phyloP scores from a whole-genome alignment of 768 basidiomycete genomes.

The Pleurotus salmoneostramineus region DNA sequence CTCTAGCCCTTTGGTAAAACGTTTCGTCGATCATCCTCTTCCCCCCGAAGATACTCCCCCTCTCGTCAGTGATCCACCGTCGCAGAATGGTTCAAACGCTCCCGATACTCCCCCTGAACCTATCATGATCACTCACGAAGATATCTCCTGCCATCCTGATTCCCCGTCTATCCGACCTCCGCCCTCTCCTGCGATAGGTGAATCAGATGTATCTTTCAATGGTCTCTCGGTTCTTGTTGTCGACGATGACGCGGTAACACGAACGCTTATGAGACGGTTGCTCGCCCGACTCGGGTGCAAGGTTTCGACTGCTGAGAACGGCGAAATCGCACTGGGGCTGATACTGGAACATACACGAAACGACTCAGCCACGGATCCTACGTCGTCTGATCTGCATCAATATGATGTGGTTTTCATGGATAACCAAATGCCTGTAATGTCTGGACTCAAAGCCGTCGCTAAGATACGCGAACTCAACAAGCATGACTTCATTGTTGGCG shows the following conservation, averaged over 20 bases:
- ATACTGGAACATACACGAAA: conserved; percentile 30
- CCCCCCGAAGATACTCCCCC: conserved; percentile 31
- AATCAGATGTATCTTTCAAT: background rate
- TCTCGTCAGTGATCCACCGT: background rate
- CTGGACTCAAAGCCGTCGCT: conserved; percentile 51
- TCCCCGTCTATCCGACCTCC: background rate
- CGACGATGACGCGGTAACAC: conserved; percentile 62
- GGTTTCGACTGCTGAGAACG: conserved; percentile 65
- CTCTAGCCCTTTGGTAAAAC: conserved; percentile 30
- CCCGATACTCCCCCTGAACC: background rate
- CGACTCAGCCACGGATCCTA: background rate
- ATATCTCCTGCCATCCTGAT: background rate
- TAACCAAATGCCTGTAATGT: conserved; percentile 69
- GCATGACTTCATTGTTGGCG: conserved; percentile 60
- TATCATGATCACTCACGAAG: conserved; percentile 1
- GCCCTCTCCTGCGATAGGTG: conserved; percentile 1
- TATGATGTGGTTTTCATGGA: conserved; percentile 25
- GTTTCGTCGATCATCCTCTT: conserved; percentile 38
- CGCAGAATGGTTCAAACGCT: background rate
- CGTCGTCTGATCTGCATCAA: conserved; percentile 1
- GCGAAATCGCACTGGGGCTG: conserved; percentile 55
- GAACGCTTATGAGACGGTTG: conserved; percentile 62
- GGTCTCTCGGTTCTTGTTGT: conserved; percentile 54
- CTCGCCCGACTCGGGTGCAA: conserved; percentile 58
- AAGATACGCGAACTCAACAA: conserved; percentile 48